Base-by-base conservation (phyloP, 495 filamentous ascomycete species). In the Aspergillus cavernicola region DNA sequence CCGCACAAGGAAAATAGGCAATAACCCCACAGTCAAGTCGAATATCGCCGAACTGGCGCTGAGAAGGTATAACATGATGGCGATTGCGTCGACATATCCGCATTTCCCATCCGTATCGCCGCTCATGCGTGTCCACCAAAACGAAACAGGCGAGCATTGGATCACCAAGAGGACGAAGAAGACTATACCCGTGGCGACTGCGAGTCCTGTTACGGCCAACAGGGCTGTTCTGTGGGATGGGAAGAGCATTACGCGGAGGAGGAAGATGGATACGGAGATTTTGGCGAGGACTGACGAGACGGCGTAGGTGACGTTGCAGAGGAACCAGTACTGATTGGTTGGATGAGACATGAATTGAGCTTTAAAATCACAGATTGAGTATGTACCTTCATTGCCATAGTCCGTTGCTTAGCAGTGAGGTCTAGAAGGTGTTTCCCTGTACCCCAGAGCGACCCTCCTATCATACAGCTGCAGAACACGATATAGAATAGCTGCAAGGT, bases 1-100 rank as follows among this genome's bases (percentile, higher is more conserved):
- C 28, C 45, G 45, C 15, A 58, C 58, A 11, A 64, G 41, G 18
- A 62, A 20, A 19, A 53, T 52, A 26, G 59, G 48, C 22, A 66
- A 35, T 6, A 53, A 20, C 2, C 52, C 66, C 6, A 67, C 57
- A 2, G 59, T 55, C 29, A 66, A 43, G 36, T 69, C 66, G 23
- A 57, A 64, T 0, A 57, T 9, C 15, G 55, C 56, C 1, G 64
- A 61, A 6, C 56, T 47, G 0, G 54, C 62, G 24, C 64, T 66
- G 41, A 67, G 62, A 10, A 56, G 43, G 11, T 64, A 57, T 6
- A 66, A 52, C 19, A 55, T 49, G 29, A 59, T 48, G 1, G 32
- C 19, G 4, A 56, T 53, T 6, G 32, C 51, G 6, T 35, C 10
- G 15, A 53, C 13, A 33, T 53, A 37, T 11, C 51, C 32, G 26